Conservation (phyloP, 129 eudicot species). For the Artemisia argyi region DNA sequence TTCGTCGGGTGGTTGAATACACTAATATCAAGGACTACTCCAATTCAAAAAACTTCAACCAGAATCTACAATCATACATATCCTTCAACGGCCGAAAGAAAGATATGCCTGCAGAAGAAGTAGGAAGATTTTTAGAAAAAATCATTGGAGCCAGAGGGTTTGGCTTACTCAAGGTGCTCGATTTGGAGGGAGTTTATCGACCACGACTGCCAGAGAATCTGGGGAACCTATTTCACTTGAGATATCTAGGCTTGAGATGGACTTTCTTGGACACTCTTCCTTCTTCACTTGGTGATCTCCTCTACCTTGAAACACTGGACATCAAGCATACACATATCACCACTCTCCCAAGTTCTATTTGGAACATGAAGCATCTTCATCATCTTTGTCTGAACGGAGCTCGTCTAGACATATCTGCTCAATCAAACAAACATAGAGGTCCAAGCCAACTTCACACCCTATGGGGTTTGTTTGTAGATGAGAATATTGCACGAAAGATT, state of each 20-base stretch:
- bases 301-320: conserved; percentile 37
- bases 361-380: conserved; percentile 34
- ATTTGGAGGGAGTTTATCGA: conserved; percentile 35
- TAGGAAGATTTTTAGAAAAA: conserved; percentile 28
- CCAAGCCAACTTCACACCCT: conserved; percentile 36
- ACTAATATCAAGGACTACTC: conserved; percentile 24
- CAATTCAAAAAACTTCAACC: conserved; percentile 15
- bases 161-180: conserved; percentile 36
- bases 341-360: conserved; percentile 36
- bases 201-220: conserved; percentile 30
- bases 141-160: conserved; percentile 33
- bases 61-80: conserved; percentile 30
- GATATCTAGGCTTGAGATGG: conserved; percentile 35
- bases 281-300: conserved; percentile 34
- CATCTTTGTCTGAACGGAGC: conserved; percentile 35
- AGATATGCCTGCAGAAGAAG: conserved; percentile 33
- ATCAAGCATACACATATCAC: conserved; percentile 39
- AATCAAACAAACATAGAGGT: conserved; percentile 18
- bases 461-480: conserved; percentile 35
- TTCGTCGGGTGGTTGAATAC: conserved; percentile 32
- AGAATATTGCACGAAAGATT: conserved; percentile 23
- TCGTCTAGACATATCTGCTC: conserved; percentile 23
- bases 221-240: conserved; percentile 28
- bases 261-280: conserved; percentile 39
- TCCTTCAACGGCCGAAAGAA: conserved; percentile 34